Base-by-base conservation (phyloP, 495 filamentous ascomycete species). In the Penicillium canescens region DNA sequence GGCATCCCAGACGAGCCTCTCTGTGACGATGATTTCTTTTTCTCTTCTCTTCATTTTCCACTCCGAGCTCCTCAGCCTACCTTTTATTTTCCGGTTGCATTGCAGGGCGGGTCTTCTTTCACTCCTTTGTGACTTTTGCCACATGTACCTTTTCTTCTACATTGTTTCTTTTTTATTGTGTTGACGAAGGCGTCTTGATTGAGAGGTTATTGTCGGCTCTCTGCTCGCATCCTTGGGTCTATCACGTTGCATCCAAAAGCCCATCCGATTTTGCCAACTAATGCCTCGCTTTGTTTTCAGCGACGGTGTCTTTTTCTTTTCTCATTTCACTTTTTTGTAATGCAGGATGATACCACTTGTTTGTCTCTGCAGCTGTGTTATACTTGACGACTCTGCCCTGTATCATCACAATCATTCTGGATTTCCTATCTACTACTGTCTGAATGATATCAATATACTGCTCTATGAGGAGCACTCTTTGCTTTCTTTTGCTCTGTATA, bases 331-430 rank as follows among this genome's bases (percentile, higher is more conserved):
- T 51, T 26, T 51, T 45, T 18, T 56, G 61, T 59, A 50, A 55
- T 65, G 59, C 70, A 66, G 68, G 62, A 65, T 71, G 72, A 75
- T 73, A 73, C 72, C 70, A 72, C 60, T 67, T 67, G 46, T 57
- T 60, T 59, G 46, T 69, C 49, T 63, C 52, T 57, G 56, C 63
- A 49, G 43, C 54, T 66, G 46, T 58, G 58, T 47, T 55, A 52
- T 55, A 59, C 40, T 42, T 65, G 51, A 67, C 54, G 63, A 67
- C 56, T 46, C 24, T 50, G 53, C 42, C 51, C 38, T 67, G 61
- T 67, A 62, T 59, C 52, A 67, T 55, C 54, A 60, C 48, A 47
- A 53, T 48, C 44, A 36, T 54, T 54, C 24, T 46, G 34, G 24
- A n/a, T 50, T 38, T 53, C 36, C 49, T 21, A 21, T 55, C 18